Evolutionary conservation across 805 yeast species (phyloP).

Genomic region (Candida saitoana): DNA sequence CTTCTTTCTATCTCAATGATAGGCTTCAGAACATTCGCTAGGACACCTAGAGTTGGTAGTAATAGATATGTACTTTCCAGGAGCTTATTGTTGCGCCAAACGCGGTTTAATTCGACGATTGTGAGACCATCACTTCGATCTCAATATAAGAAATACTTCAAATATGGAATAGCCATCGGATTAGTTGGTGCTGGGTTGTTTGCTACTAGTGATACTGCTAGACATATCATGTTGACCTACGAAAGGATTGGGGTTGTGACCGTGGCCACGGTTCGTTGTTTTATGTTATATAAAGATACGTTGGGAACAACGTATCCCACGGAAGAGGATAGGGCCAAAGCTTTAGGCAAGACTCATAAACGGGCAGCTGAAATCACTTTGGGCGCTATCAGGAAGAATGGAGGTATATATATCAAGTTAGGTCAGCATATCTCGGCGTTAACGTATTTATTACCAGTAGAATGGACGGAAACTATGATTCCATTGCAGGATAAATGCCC

Average conservation of each 20-base stretch:
- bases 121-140: slow-evolving; percentile 5
- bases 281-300: slow-evolving; percentile 60
- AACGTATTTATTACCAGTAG: slow-evolving; percentile 83
- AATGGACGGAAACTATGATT: slow-evolving; percentile 94
- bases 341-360: slow-evolving; percentile 63
- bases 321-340: slow-evolving; percentile 44
- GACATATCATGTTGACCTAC: slow-evolving; percentile 31
- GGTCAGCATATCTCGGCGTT: slow-evolving; percentile 94
- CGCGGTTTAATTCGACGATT: not conserved
- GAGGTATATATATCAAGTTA: slow-evolving; percentile 88
- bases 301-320: slow-evolving; percentile 43
- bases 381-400: slow-evolving; percentile 75
- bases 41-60: not conserved
- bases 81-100: not conserved
- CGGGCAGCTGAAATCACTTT: slow-evolving; percentile 77
- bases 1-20: not conserved
- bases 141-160: slow-evolving; percentile 11
- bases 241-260: slow-evolving; percentile 62
- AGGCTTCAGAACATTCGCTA: not conserved
- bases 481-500: slow-evolving; percentile 94
- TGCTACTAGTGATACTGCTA: slow-evolving; percentile 32
- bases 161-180: slow-evolving; percentile 28
- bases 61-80: not conserved
- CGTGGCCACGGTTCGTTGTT: slow-evolving; percentile 68
- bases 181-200: slow-evolving; percentile 26